Evolutionary conservation across 495 filamentous ascomycete genomes (phyloP).

Genomic region (Penicillium verhagenii): DNA sequence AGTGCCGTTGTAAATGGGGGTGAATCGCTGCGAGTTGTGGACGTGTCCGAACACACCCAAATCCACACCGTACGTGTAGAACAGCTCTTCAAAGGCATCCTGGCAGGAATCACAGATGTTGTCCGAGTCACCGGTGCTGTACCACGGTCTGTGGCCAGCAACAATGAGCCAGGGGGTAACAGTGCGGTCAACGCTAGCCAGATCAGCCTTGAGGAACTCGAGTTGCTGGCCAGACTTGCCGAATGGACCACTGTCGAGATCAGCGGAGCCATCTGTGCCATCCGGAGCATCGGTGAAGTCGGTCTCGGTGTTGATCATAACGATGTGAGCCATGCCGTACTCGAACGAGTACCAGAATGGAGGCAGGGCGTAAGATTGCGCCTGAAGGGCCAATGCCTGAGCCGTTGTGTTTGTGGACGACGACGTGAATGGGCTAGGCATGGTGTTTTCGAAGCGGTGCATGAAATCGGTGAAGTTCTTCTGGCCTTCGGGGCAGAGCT

Average conservation of each 20-base stretch:
- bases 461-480: constrained; percentile 61
- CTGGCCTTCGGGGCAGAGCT: constrained; percentile 54
- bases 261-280: constrained; percentile 44
- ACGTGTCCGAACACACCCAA: constrained; percentile 61
- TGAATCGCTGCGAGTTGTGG: constrained; percentile 54
- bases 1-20: constrained; percentile 41
- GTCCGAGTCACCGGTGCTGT: constrained; percentile 36
- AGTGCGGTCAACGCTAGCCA: constrained; percentile 47
- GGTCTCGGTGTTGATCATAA: constrained; percentile 59
- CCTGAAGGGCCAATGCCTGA: constrained; percentile 44
- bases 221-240: constrained; percentile 36
- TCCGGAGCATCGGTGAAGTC: constrained; percentile 47
- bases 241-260: constrained; percentile 52
- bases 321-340: constrained; percentile 57
- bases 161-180: constrained; percentile 59
- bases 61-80: constrained; percentile 61
- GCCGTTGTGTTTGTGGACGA: constrained; percentile 47
- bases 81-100: constrained; percentile 54
- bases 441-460: constrained; percentile 52
- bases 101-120: constrained; percentile 52
- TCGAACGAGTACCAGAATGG: constrained; percentile 68
- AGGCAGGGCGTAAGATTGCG: constrained; percentile 49
- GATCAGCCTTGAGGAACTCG: constrained; percentile 46
- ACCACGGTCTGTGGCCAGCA: constrained; percentile 62
- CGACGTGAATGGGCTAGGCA: constrained; percentile 49